These are phyloP conservation scores for Tricholoma furcatifolium DNA, from an alignment of 768 basidiomycete genomes.

Conservation along the genomic window DNA sequence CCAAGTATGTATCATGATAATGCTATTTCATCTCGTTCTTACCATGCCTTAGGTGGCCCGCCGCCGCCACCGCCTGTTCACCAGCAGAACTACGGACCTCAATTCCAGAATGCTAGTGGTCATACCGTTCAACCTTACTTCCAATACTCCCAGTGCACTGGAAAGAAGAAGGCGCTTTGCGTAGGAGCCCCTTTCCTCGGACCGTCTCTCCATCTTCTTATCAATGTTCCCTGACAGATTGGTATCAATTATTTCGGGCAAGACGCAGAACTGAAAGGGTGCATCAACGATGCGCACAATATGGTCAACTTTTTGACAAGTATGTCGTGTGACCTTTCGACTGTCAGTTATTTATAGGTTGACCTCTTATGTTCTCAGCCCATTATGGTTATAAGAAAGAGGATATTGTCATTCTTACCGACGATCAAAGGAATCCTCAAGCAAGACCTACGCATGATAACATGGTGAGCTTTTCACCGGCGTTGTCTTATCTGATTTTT, in stretches of 20 bases:
- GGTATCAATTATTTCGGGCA: constrained; percentile 87
- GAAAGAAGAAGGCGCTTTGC: constrained; percentile 84
- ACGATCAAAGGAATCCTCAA: constrained; percentile 63
- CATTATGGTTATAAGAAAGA: constrained; percentile 67
- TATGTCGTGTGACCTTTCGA: constrained; percentile 30
- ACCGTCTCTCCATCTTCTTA: not conserved
- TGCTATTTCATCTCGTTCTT: not conserved
- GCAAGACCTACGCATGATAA: constrained; percentile 76
- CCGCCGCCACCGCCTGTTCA: constrained; percentile 55
- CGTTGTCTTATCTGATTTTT: not conserved
- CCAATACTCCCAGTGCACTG: constrained; percentile 88
- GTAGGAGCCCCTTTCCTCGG: constrained; percentile 40
- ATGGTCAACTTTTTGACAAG: constrained; percentile 74
- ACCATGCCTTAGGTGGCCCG: constrained; percentile 27
- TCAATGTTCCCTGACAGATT: constrained; percentile 45
- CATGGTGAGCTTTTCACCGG: constrained; percentile 50
- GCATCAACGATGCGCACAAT: constrained; percentile 89
- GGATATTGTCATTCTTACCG: constrained; percentile 86
- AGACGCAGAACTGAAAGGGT: constrained; percentile 69
- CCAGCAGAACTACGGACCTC: constrained; percentile 64
- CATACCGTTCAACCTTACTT: constrained; percentile 62
- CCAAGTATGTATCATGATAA: constrained; percentile 16
- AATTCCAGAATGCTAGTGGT: constrained; percentile 44
- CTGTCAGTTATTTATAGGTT: not conserved
- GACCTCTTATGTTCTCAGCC: constrained; percentile 28